Base-by-base conservation (phyloP, 805 yeast species). In the Ogataea neopini region DNA sequence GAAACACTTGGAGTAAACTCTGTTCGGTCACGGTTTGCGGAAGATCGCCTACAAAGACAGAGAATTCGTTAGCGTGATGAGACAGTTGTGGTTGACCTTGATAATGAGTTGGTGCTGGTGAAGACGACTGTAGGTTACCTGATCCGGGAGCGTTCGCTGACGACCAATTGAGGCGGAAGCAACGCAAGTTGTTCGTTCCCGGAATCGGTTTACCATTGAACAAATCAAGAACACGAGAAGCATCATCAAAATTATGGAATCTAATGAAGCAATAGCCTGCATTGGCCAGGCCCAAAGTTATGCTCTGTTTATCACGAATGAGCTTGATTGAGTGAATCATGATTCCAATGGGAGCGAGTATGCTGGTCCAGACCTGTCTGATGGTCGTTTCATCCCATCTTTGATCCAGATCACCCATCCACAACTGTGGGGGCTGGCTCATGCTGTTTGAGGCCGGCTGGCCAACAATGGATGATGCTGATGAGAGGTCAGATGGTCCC, bases 361-460 rank as follows among this genome's bases (percentile, higher is more conserved):
- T 43, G 45, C 63, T 59, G 3, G 75, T 63, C 97, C 96, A 90
- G 39, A 90, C 77, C 49, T 79, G 77, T 41, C 73, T 74, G 44
- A 91, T 76, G 10, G 77, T 70, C 33, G 70, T 64, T 62, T 90
- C 97, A 50, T 86, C 88, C 90, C 96, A 87, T 63, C 78, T 72
- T 8, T 87, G 87, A 56, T 89, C 96, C 38, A 90, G 69, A 58
- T 88, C 97, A 18, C 97, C 97, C 96, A 90, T 91, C 86, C 91
- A 86, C 42, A 86, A 61, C 54, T 79, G 83, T 33, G 67, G 68
- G 19, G 61, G 54, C 49, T 59, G 64, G 2, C 51, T 54, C 37
- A 49, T 53, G 14, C 37, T 30, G 22, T 17, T 18, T 9, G 48
- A 34, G 19, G 49, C 39, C 5, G 51, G 35, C 14, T 28, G 8